Conservation (phyloP, 108 stramenopile genomes). For the Cyclotella choctawhatcheeana region DNA sequence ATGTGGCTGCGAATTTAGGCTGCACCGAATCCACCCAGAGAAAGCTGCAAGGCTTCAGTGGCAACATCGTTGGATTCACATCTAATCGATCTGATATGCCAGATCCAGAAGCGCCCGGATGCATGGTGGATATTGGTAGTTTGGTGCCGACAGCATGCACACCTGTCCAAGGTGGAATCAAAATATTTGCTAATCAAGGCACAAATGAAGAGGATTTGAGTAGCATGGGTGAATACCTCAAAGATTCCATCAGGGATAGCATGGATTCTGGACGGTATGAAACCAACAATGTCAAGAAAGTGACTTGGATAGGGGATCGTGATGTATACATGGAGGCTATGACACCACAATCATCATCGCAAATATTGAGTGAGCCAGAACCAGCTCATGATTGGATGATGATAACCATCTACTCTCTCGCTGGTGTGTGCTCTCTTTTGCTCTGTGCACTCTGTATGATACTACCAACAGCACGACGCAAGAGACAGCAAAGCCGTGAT, state of each 20-base stretch:
- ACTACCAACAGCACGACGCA: background rate
- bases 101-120: slow-evolving; percentile 42
- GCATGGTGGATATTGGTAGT: slow-evolving; percentile 32
- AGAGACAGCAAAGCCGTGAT: slow-evolving; percentile 12
- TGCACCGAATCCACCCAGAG: slow-evolving; percentile 19
- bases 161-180: slow-evolving; percentile 35
- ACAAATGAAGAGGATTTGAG: slow-evolving; percentile 7
- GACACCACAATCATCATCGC: background rate
- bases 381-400: slow-evolving; percentile 2
- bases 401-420: slow-evolving; percentile 21
- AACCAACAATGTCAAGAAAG: slow-evolving; percentile 16
- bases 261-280: slow-evolving; percentile 42
- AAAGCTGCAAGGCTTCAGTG: slow-evolving; percentile 21
- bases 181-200: slow-evolving; percentile 31
- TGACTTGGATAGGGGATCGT: slow-evolving; percentile 46
- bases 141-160: slow-evolving; percentile 32
- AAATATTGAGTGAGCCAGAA: background rate
- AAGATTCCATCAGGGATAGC: slow-evolving; percentile 17
- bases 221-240: slow-evolving; percentile 13
- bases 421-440: slow-evolving; percentile 26
- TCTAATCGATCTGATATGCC: slow-evolving; percentile 29
- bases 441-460: slow-evolving; percentile 21
- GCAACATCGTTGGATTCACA: slow-evolving; percentile 24
- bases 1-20: slow-evolving; percentile 33
- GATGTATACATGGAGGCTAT: background rate